A percentile compares a stretch with the other conserved stretches of the same genome.
phyloP scores from a whole-genome alignment of 31 red algal species.

The Odonthalia washingtoniensis region DNA sequence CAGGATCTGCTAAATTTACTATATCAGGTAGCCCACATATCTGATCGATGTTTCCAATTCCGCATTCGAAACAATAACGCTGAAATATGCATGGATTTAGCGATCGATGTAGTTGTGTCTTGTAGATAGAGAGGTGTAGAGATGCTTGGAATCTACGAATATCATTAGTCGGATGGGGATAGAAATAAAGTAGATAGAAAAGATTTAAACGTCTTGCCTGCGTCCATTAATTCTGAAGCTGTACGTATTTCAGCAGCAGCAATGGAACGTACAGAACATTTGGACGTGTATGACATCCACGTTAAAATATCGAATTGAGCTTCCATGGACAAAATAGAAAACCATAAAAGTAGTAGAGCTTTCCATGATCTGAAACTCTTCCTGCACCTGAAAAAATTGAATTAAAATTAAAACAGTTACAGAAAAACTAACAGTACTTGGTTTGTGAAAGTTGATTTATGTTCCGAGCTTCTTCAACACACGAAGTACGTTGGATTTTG shows the following conservation, averaged over 20 bases:
- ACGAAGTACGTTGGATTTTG: background rate
- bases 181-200: background rate
- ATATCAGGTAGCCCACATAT: too few relatives aligned
- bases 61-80: too few relatives aligned
- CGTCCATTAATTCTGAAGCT: background rate
- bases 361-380: background rate
- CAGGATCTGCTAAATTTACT: too few relatives aligned
- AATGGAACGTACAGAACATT: background rate
- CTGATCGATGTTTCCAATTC: too few relatives aligned
- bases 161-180: background rate
- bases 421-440: background rate
- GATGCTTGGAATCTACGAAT: background rate
- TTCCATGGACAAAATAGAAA: background rate
- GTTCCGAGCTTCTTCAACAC: background rate
- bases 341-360: background rate
- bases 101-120: too few relatives aligned
- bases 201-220: background rate
- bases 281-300: background rate
- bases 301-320: background rate
- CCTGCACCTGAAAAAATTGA: background rate
- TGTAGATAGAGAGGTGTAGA: background rate
- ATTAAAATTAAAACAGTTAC: background rate
- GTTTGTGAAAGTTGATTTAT: background rate
- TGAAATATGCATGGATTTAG: too few relatives aligned
- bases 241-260: background rate